Conservation (phyloP, 805 yeast species). For the Metschnikowia cubensis region DNA sequence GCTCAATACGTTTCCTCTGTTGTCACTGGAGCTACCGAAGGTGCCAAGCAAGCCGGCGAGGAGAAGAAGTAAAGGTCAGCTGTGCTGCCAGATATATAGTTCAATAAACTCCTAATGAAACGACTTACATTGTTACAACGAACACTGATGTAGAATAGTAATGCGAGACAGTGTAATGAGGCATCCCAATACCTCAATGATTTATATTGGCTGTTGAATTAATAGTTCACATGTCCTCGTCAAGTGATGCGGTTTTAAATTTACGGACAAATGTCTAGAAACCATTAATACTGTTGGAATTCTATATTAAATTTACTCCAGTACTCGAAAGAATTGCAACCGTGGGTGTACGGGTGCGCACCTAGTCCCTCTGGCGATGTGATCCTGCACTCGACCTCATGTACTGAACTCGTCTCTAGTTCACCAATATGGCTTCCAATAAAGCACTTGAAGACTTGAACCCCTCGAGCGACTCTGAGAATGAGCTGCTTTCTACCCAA, state of each 20-base stretch:
- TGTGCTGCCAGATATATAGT: neutral
- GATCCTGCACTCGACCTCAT: neutral
- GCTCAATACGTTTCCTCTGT: constrained; percentile 54
- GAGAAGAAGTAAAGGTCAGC: constrained; percentile 20
- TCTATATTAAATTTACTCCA: neutral
- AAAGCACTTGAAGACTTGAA: constrained; percentile 9
- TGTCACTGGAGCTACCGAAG: constrained; percentile 56
- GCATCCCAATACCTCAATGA: too few species aligned
- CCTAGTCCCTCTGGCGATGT: neutral
- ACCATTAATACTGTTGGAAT: too few species aligned
- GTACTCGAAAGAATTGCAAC: neutral
- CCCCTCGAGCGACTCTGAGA: neutral
- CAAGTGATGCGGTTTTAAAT: too few species aligned
- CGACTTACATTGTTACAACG: neutral
- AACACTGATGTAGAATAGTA: too few species aligned
- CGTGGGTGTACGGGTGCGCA: neutral
- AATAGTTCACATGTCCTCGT: too few species aligned
- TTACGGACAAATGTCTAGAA: too few species aligned
- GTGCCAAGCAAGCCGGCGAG: constrained; percentile 37
- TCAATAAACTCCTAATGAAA: neutral
- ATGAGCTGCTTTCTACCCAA: neutral
- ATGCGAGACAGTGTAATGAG: too few species aligned
- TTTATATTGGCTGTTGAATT: too few species aligned
- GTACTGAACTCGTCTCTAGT: neutral
- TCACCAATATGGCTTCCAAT: constrained; percentile 5